Evolutionary conservation across 2,329 filamentous ascomycete species (phyloP), one percentile per base, ranked within the genome.

Genomic region (Arthrobotrys musiformis): DNA sequence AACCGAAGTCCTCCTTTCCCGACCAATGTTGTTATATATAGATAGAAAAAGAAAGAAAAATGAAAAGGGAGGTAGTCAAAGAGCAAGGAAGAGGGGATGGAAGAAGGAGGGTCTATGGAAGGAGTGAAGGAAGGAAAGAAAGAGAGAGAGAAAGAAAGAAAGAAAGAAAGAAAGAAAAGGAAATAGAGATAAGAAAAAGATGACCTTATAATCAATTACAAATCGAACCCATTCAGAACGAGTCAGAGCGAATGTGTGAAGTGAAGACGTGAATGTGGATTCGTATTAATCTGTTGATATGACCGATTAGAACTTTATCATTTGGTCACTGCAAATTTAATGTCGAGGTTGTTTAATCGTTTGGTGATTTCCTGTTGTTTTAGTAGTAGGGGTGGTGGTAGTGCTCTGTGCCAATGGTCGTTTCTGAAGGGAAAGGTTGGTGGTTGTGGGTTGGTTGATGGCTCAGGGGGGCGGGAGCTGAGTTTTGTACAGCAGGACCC

Each of bases 111-210:
- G 26, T n/a, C n/a, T n/a, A n/a, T n/a, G 46, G 24, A 66, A 48
- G 15, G 22, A 37, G 83, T 82, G 81, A 81, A 81, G 42, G 8
- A 46, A 22, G 22, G 66, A 44, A 44, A 26, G 48, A 64, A 64
- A 58, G 28, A 54, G 61, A 35, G 54, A 35, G 22, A 70, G 26
- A 28, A 44, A 52, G 30, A 72, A 44, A 33, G 28, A 50, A 83
- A 82, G 81, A 81, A 81, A 9, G 8, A 35, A 11, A 83, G 80
- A 81, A 81, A 80, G 80, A 80, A 79, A 79, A 80, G 26, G 26
- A 81, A 81, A 79, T 81, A 83, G 82, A 82, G 84, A 84, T 83
- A 81, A 83, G 33, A 22, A 44, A 52, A 42, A 37, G 26, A 22
- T 24, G 28, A 56, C 35, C 1, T 26, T 7, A 58, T 40, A 40